Percentiles rank a stretch among this genome's conserved stretches.
Conservation (phyloP, 495 filamentous ascomycete species). For the Tirmania nivea region DNA sequence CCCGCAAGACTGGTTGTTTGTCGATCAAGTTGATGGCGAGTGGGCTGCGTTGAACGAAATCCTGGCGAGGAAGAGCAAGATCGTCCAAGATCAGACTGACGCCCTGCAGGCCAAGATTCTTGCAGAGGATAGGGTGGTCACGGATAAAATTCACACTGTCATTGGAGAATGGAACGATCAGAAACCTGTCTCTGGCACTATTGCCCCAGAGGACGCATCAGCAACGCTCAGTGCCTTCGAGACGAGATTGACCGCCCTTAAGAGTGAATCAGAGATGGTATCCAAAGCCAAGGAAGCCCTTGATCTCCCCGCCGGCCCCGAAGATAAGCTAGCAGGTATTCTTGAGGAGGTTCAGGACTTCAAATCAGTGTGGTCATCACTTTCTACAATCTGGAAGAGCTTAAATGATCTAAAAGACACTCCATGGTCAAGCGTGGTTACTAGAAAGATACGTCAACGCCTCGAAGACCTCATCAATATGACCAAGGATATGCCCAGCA, state of each 20-base stretch:
- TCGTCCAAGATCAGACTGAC: slow-evolving; percentile 88
- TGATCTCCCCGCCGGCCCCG: slow-evolving; percentile 56
- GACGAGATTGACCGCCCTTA: slow-evolving; percentile 53
- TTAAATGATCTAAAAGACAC: slow-evolving; percentile 79
- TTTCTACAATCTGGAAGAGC: slow-evolving; percentile 93
- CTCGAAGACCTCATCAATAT: slow-evolving; percentile 86
- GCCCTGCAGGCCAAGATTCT: slow-evolving; percentile 86
- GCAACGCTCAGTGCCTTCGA: slow-evolving; percentile 62
- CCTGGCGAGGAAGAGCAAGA: slow-evolving; percentile 68
- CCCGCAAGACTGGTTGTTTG: slow-evolving; percentile 74
- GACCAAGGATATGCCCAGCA: slow-evolving; percentile 97
- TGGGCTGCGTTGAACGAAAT: slow-evolving; percentile 83
- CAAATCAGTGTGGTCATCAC: slow-evolving; percentile 86
- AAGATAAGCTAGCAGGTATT: slow-evolving; percentile 55
- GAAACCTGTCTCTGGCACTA: slow-evolving; percentile 86
- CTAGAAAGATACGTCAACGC: slow-evolving; percentile 67
- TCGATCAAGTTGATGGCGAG: slow-evolving; percentile 82
- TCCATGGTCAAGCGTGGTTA: slow-evolving; percentile 81
- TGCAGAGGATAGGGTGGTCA: slow-evolving; percentile 79
- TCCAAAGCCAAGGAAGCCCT: slow-evolving; percentile 89
- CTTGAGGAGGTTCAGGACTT: slow-evolving; percentile 97
- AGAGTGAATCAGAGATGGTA: slow-evolving; percentile 79
- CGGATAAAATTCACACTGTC: slow-evolving; percentile 64
- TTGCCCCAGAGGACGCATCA: slow-evolving; percentile 69
- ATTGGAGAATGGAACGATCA: slow-evolving; percentile 76